These are phyloP conservation scores for Drechslerella dactyloides DNA, from an alignment of 2,329 filamentous ascomycete species.

Conservation along the genomic window DNA sequence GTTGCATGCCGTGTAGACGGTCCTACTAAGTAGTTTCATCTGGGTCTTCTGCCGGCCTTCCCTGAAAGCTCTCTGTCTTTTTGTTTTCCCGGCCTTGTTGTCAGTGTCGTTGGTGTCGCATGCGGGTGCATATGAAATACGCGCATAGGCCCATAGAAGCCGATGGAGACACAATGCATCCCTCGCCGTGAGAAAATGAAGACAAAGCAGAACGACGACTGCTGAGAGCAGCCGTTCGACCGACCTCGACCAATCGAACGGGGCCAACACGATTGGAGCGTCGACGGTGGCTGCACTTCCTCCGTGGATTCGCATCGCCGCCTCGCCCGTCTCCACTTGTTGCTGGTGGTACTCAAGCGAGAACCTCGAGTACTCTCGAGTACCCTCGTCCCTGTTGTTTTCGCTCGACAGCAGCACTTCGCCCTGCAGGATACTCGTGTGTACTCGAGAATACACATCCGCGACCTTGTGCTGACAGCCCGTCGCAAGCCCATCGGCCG, in stretches of 20 bases:
- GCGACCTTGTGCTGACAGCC: too few species aligned
- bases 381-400: not conserved
- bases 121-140: not conserved
- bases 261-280: not conserved
- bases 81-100: not conserved
- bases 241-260: not conserved
- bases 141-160: not conserved
- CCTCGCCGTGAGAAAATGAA: not conserved
- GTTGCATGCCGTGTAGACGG: too few species aligned
- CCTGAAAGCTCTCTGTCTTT: too few species aligned
- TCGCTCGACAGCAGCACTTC: too few species aligned
- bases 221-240: not conserved
- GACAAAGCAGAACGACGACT: not conserved
- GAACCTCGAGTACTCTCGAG: not conserved
- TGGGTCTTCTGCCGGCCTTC: too few species aligned
- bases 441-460: too few species aligned
- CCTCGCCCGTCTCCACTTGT: not conserved
- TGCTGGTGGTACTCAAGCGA: not conserved
- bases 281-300: conserved; percentile 2
- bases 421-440: too few species aligned
- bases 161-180: not conserved
- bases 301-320: not conserved
- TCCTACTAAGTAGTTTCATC: too few species aligned
- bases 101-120: not conserved
- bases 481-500: too few species aligned